Base-by-base conservation (phyloP, 441 rosid genomes). In the Adansonia madagascariensis region DNA sequence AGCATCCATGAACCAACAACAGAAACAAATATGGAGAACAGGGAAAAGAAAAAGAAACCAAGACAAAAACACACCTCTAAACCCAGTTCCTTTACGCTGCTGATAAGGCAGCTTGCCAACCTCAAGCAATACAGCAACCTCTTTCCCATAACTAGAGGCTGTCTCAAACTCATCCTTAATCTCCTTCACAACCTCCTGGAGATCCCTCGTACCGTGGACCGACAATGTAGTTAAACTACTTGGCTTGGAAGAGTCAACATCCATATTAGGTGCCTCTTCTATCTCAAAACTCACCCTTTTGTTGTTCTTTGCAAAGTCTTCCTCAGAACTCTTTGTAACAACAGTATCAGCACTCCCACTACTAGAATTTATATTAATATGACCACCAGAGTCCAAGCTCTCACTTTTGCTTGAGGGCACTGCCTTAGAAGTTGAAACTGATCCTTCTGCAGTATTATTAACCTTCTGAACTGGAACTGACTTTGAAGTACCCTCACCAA, bases 71-170 rank as follows among this genome's bases (percentile, higher is more conserved):
- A 65, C 77, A 95, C 99, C 97, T 92, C 90, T 84, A 60, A 91
- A 82, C 22, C 85, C 84, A 66, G 90, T 82, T 73, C 85, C 83
- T 81, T 84, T 88, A 63, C 82, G 91, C 79, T 86, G 75, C 78
- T 86, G 93, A 83, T 95, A 95, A 61, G 99, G 98, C 86, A 91
- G 82, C 84, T 84, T 93, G 75, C 87, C 89, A 82, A 91, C 99
- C 84, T 93, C 97, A 82, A 95, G 99, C 88, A 95, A 82, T 46
- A 91, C 75, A 6, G 97, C 99, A 8, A 93, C 96, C 89, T 93
- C 99, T 74, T 86, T 93, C 47, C 99, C 99, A 81, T 84, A 90
- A 77, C 84, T 77, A 74, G 90, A 88, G 44, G 97, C 99, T 72
- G 85, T 86, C 80, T 91, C 94, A 85, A 95, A 93, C 81, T 95